Evolutionary conservation across 352 stramenopile species (phyloP).

Genomic region (Phytophthora palmivora): DNA sequence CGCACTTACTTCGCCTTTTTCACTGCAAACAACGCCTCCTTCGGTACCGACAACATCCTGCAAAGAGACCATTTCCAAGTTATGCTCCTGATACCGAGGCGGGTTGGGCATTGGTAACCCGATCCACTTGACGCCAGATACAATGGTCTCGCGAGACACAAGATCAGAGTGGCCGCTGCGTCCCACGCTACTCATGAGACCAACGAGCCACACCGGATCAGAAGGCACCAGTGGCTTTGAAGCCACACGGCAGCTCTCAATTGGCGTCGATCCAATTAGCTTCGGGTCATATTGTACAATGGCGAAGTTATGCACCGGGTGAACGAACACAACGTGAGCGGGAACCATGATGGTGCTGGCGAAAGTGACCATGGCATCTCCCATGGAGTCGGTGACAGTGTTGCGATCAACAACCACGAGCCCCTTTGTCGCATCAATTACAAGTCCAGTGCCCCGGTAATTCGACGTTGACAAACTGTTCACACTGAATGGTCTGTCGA

Average conservation of each 20-base stretch:
- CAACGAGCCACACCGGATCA: slow-evolving; percentile 86
- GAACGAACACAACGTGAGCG: slow-evolving; percentile 90
- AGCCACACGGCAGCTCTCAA: slow-evolving; percentile 82
- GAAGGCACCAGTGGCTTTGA: slow-evolving; percentile 65
- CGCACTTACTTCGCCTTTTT: slow-evolving; percentile 72
- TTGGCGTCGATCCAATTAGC: slow-evolving; percentile 83
- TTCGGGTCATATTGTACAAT: slow-evolving; percentile 93
- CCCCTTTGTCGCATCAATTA: slow-evolving; percentile 88
- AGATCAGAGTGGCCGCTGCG: slow-evolving; percentile 83
- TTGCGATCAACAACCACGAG: slow-evolving; percentile 94
- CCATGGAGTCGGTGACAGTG: slow-evolving; percentile 90
- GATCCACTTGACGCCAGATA: slow-evolving; percentile 89
- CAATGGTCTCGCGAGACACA: slow-evolving; percentile 86
- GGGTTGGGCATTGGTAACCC: slow-evolving; percentile 81
- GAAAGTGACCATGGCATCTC: slow-evolving; percentile 91
- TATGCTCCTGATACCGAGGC: slow-evolving; percentile 88
- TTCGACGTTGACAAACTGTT: slow-evolving; percentile 89
- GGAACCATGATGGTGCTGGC: slow-evolving; percentile 91
- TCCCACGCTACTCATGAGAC: slow-evolving; percentile 83
- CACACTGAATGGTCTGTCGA: slow-evolving; percentile 86
- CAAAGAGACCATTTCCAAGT: slow-evolving; percentile 87
- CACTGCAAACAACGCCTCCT: slow-evolving; percentile 81
- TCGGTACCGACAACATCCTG: slow-evolving; percentile 87
- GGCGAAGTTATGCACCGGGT: slow-evolving; percentile 94
- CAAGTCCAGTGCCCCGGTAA: slow-evolving; percentile 86